A percentile compares a stretch with the other conserved stretches of the same genome.
Evolutionary conservation across 2,329 filamentous ascomycete species (phyloP).

Genomic region (Acrocalymma vagum): DNA sequence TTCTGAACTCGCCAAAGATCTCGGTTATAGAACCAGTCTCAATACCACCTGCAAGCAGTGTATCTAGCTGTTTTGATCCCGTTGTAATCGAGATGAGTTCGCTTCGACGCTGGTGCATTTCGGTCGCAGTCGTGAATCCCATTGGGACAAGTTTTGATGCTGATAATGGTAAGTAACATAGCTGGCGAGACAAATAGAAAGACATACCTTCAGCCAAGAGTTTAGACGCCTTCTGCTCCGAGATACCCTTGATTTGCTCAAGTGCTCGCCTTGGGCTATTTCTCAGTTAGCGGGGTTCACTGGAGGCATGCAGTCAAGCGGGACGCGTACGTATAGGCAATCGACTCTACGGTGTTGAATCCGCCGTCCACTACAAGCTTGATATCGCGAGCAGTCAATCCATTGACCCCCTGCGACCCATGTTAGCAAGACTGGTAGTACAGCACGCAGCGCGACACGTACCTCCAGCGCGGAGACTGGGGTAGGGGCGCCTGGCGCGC

Average conservation of each 20-base stretch:
- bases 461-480: constrained; percentile 88
- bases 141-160: constrained; percentile 96
- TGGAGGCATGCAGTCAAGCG: not conserved
- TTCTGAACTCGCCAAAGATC: constrained; percentile 97
- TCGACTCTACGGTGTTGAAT: constrained; percentile 93
- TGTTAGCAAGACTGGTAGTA: constrained; percentile 11
- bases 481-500: constrained; percentile 92
- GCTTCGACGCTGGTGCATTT: constrained; percentile 97
- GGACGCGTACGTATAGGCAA: constrained; percentile 82
- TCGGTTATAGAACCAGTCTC: constrained; percentile 98
- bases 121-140: constrained; percentile 98
- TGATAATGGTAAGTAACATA: constrained; percentile 47
- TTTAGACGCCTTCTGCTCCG: constrained; percentile 94
- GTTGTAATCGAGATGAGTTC: constrained; percentile 98
- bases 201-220: constrained; percentile 84
- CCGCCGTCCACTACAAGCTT: constrained; percentile 91
- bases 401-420: constrained; percentile 76
- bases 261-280: constrained; percentile 74
- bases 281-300: constrained; percentile 26
- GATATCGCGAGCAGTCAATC: constrained; percentile 93
- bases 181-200: not conserved
- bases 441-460: constrained; percentile 37
- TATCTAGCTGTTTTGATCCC: constrained; percentile 96
- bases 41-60: constrained; percentile 89
- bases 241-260: constrained; percentile 97